Evolutionary conservation across 495 filamentous ascomycete species (phyloP).

Genomic region (Filosporella fistucella): DNA sequence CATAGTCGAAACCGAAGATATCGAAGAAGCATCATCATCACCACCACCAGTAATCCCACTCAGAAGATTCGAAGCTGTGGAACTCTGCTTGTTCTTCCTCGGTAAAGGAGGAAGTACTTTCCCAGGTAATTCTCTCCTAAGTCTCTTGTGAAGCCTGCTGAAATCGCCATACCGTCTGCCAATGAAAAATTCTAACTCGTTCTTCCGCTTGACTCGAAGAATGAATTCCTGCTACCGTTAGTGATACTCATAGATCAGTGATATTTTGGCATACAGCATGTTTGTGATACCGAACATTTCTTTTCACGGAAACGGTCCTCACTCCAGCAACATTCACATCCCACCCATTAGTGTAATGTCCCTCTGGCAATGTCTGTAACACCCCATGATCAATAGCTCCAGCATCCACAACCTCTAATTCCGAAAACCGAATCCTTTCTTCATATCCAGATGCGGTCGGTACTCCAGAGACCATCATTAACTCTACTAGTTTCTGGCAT

Average conservation of each 20-base stretch:
- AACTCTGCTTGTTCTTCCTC: slow-evolving; percentile 79
- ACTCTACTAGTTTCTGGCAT: slow-evolving; percentile 88
- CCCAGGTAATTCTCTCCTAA: slow-evolving; percentile 84
- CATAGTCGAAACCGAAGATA: slow-evolving; percentile 70
- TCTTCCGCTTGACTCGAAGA: slow-evolving; percentile 71
- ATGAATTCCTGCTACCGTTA: slow-evolving; percentile 71
- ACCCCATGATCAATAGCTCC: slow-evolving; percentile 88
- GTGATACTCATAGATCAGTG: not conserved
- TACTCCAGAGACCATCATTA: slow-evolving; percentile 99
- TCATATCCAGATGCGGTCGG: slow-evolving; percentile 96
- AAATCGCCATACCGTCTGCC: slow-evolving; percentile 90
- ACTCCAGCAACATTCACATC: slow-evolving; percentile 95
- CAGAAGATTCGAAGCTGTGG: slow-evolving; percentile 50
- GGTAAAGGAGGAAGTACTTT: slow-evolving; percentile 85
- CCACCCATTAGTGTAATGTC: slow-evolving; percentile 89
- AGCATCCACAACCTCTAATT: slow-evolving; percentile 92
- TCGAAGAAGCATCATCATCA: slow-evolving; percentile 68
- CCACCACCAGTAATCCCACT: slow-evolving; percentile 39
- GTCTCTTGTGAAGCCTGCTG: slow-evolving; percentile 65
- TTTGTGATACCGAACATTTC: slow-evolving; percentile 83
- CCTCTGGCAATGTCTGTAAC: slow-evolving; percentile 80
- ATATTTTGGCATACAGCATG: slow-evolving; percentile 66
- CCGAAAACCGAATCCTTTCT: slow-evolving; percentile 90
- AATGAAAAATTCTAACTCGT: slow-evolving; percentile 68
- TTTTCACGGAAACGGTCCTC: slow-evolving; percentile 71